phyloP scores from a whole-genome alignment of 257 asterid genomes.

The Eustoma russellianum region DNA sequence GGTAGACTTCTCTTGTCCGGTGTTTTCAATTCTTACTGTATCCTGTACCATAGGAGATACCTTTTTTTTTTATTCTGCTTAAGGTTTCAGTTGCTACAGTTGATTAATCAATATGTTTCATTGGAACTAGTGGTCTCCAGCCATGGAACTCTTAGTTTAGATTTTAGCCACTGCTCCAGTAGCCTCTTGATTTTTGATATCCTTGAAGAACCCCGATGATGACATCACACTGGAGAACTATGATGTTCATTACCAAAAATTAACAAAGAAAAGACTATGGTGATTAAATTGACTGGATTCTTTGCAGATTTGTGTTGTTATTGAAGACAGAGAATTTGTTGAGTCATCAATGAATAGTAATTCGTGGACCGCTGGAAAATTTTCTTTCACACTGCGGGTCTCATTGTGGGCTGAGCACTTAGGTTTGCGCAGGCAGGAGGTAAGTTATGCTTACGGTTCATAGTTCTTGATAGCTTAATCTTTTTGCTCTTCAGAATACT shows the following conservation, averaged over 20 bases:
- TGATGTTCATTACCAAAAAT: no score
- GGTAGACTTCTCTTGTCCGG: slow-evolving; percentile 26
- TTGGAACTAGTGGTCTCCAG: no score
- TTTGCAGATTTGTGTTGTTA: slow-evolving; percentile 63
- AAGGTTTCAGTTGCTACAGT: not conserved
- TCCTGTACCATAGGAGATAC: not conserved
- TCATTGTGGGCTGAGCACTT: slow-evolving; percentile 95
- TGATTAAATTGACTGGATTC: not conserved
- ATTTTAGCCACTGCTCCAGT: no score
- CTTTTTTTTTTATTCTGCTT: not conserved
- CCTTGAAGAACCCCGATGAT: no score
- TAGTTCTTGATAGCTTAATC: no score
- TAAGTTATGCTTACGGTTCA: slow-evolving; percentile 17
- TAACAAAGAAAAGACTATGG: not conserved
- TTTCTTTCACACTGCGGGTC: slow-evolving; percentile 59
- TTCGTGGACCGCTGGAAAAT: slow-evolving; percentile 88
- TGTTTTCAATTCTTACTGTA: no score
- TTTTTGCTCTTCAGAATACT: not conserved
- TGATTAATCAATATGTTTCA: not conserved
- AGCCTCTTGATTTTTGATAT: no score
- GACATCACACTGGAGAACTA: no score
- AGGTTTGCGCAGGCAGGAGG: slow-evolving; percentile 60
- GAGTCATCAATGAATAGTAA: slow-evolving; percentile 72
- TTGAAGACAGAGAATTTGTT: slow-evolving; percentile 72
- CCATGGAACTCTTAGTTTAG: no score